These are phyloP conservation scores for Aspergillus latus DNA, from an alignment of 2,329 filamentous ascomycete species.

Conservation along the genomic window DNA sequence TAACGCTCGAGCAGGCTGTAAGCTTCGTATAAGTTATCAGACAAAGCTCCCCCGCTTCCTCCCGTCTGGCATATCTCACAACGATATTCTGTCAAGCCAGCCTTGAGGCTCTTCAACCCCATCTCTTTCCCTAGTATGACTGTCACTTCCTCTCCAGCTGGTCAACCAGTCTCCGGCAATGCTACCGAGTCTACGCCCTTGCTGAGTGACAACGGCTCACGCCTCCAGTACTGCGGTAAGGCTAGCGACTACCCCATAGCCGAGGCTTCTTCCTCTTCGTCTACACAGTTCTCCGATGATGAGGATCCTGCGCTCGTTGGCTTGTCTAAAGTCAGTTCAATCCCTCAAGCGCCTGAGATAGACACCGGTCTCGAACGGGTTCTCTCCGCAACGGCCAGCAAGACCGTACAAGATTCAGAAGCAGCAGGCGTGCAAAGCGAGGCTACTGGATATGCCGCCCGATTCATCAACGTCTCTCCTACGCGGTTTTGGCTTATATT, in stretches of 20 bases:
- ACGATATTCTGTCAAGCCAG: not conserved
- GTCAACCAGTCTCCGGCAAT: not conserved
- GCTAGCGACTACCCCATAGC: slow-evolving; percentile 36
- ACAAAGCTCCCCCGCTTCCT: not conserved
- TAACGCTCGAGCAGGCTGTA: not conserved
- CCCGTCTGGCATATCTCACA: not conserved
- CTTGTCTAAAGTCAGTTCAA: slow-evolving; percentile 27
- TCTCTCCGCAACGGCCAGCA: slow-evolving; percentile 17
- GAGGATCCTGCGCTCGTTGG: slow-evolving; percentile 24
- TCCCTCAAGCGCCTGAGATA: slow-evolving; percentile 29
- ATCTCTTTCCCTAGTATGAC: slow-evolving; percentile 5
- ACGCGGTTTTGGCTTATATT: slow-evolving; percentile 64
- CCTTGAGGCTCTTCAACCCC: not conserved
- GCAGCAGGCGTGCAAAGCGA: slow-evolving; percentile 8
- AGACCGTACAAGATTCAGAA: slow-evolving; percentile 13
- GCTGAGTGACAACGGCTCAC: slow-evolving; percentile 10
- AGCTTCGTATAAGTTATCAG: not conserved
- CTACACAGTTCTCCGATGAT: not conserved
- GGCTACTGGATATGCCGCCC: slow-evolving; percentile 27
- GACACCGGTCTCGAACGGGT: slow-evolving; percentile 28
- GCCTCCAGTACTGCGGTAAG: slow-evolving; percentile 33
- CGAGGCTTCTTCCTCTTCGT: slow-evolving; percentile 16
- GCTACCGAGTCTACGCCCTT: slow-evolving; percentile 23
- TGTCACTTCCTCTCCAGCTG: not conserved
- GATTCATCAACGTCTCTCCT: slow-evolving; percentile 41